Conservation (phyloP, 306 rosid species). For the Notholithocarpus densiflorus region DNA sequence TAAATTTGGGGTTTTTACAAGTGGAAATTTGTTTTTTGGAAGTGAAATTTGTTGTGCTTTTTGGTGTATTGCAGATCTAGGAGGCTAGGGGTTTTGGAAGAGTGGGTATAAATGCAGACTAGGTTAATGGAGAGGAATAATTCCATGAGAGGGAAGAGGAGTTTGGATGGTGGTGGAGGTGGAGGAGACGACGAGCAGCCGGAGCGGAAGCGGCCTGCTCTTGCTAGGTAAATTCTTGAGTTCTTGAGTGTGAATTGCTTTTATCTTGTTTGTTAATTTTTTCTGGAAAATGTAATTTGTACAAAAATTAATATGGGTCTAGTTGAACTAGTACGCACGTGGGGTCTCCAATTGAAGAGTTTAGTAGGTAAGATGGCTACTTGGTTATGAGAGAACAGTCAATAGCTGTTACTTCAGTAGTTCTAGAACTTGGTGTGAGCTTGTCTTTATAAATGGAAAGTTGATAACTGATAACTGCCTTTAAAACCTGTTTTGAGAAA, state of each 20-base stretch:
- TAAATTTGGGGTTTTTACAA: slow-evolving; percentile 10
- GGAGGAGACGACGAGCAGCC: slow-evolving; percentile 74
- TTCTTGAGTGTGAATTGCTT: not conserved
- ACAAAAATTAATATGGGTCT: not conserved
- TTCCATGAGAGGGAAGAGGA: slow-evolving; percentile 72
- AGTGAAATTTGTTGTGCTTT: slow-evolving; percentile 11
- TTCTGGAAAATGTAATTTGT: not conserved
- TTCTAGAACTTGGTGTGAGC: not conserved
- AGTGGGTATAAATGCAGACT: slow-evolving; percentile 61
- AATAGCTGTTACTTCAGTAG: not conserved
- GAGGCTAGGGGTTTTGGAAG: slow-evolving; percentile 22
- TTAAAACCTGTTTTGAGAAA: not conserved
- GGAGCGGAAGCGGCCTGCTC: slow-evolving; percentile 93
- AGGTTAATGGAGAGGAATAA: slow-evolving; percentile 53
- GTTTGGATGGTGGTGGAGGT: slow-evolving; percentile 52
- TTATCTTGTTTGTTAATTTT: not conserved
- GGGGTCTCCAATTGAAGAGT: not conserved
- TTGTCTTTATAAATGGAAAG: not conserved
- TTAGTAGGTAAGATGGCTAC: not conserved
- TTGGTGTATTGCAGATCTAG: slow-evolving; percentile 48
- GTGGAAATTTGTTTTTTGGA: not conserved
- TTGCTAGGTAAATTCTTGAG: slow-evolving; percentile 66
- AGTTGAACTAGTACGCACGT: too few species aligned
- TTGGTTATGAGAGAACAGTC: not conserved
- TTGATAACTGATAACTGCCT: not conserved